Percentiles rank a stretch among this genome's conserved stretches.
These are phyloP conservation scores for Pythium phragmitis DNA, from an alignment of 352 stramenopile genomes.

Conservation along the genomic window DNA sequence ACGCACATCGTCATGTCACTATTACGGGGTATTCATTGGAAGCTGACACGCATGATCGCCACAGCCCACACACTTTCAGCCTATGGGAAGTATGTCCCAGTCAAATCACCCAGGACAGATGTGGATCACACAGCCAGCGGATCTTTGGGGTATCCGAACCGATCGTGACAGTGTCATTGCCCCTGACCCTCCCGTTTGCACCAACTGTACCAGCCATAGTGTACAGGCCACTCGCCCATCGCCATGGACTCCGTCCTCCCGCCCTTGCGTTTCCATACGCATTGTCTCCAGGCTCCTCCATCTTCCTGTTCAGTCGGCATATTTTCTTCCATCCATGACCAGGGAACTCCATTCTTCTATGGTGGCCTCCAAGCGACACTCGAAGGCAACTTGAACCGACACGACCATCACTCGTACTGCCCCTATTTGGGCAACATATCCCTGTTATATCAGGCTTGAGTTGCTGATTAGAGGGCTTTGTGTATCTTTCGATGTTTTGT, in stretches of 20 bases:
- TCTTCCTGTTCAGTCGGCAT: not conserved
- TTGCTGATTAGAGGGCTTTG: not conserved
- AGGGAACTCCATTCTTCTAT: not conserved
- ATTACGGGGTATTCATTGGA: not conserved
- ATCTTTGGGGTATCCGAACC: too few relatives aligned
- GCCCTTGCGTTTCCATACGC: not conserved
- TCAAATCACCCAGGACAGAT: too few relatives aligned
- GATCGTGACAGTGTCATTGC: too few relatives aligned
- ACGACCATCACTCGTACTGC: slow-evolving; percentile 21
- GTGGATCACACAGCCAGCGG: too few relatives aligned
- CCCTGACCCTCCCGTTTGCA: too few relatives aligned
- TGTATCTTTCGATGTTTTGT: slow-evolving; percentile 30
- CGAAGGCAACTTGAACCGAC: slow-evolving; percentile 17
- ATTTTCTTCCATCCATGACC: slow-evolving; percentile 12
- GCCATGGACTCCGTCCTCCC: too few relatives aligned
- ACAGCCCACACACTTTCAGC: not conserved
- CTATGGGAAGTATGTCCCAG: too few relatives aligned
- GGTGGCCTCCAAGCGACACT: slow-evolving; percentile 16
- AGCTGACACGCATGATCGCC: not conserved
- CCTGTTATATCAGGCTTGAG: not conserved
- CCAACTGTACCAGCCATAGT: too few relatives aligned
- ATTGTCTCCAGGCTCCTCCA: not conserved
- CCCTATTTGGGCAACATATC: slow-evolving; percentile 3
- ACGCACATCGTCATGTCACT: not conserved
- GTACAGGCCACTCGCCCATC: too few relatives aligned